Evolutionary conservation across 2,329 filamentous ascomycete genomes (phyloP), one percentile per base, ranked within the genome.

Genomic region (Paramyrothecium sp.): DNA sequence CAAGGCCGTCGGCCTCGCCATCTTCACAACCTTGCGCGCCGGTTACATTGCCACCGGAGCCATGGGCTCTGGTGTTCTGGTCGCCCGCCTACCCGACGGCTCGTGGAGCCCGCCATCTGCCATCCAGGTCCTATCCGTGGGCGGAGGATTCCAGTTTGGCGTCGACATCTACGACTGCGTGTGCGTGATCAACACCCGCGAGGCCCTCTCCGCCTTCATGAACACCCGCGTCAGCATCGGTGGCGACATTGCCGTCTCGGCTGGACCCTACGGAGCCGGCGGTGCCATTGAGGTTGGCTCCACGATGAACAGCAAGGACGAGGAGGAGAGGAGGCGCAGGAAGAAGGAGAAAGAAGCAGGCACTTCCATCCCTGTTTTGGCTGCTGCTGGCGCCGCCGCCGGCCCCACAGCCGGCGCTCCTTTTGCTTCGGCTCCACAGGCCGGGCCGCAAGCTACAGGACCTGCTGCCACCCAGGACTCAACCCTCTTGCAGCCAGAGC

Each of bases 141-240:
- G 89, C 3, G 83, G 92, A 1, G 92, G 92, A 0, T 91, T 96
- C 69, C 81, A 94, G 58, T 84, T 90, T 1, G 92, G 92, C 13
- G 83, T 94, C 13, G 92, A 96, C 71, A 92, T 96, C 26, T 96
- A 95, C 75, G 92, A 96, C 71, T 95, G 90, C 64, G 90, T 96
- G 3, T 86, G 92, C 22, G 89, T 96, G 38, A 92, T 96, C 72
- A 96, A 96, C 75, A 90, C 84, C 3, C 80, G 84, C 47, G 83
- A 90, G 63, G 91, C 91, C 0, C 78, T 96, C 47, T 84, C 89
- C 17, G 89, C 90, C 0, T 96, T 96, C 71, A 89, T 88, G 58
- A 86, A 85, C 57, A 81, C 90, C 1, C 84, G 91, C 16, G 87
- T 90, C 61, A 93, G 89, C 1, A 75, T 96, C 1, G 92, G 92